Base-by-base conservation (phyloP, 2,329 filamentous ascomycete genomes). In the Chaetomium olivaceum region DNA sequence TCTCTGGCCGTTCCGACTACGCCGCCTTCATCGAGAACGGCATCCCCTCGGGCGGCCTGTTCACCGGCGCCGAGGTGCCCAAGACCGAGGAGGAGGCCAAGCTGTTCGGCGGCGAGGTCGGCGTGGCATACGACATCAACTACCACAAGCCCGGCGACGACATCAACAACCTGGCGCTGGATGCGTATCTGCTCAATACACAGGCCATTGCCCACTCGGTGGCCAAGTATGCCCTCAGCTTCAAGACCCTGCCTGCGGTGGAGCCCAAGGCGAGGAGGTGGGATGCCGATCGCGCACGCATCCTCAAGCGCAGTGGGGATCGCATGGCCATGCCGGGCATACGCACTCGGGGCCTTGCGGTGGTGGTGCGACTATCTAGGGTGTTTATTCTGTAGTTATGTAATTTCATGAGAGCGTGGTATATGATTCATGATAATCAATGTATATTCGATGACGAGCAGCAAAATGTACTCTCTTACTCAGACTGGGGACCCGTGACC, bases 31-130 rank as follows among this genome's bases (percentile, higher is more conserved):
- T 90, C 68, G 82, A 85, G 72, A 84, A 83, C 69, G 86, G 86
- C 11, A 88, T 91, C 65, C 86, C 89, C 2, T 83, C 85, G 0
- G 89, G 89, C 29, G 89, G 89, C 14, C 81, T 91, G 65, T 89
- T 89, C 71, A 91, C 89, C 9, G 76, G 80, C 62, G 74, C 74
- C 14, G 86, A 86, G 76, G 84, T 81, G 72, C 71, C 76, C 68
- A 85, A 83, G 76, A 81, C 77, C 0, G 78, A 79, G 33, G 82
- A 83, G 50, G 84, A 91, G 73, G 84, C 80, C 0, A 79, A 77
- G 43, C 76, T 85, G 72, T 91, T 89, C 68, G 88, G 89, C 12
- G 89, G 89, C 23, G 76, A 82, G 69, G 86, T 83, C 11, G 87
- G 81, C 66, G 76, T 80, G 29, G 75, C 80, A 58, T 80, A 80